Conservation (phyloP, 192 early-diverging fungal genomes). For the Coemansia sp. region DNA sequence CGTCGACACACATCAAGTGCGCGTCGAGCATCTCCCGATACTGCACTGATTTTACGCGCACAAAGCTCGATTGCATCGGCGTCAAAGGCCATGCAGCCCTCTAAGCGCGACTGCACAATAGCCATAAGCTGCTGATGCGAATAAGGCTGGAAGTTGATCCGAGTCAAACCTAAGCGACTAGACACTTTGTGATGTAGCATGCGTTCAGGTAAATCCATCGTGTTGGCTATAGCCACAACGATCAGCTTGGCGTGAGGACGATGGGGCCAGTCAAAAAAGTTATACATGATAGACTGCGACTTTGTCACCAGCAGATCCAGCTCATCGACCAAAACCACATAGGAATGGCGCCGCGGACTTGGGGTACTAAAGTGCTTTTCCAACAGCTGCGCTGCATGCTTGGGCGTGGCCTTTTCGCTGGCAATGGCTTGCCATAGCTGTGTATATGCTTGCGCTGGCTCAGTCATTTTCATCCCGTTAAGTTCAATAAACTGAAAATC, state of each 20-base stretch:
- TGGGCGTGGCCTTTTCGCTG: constrained; percentile 59
- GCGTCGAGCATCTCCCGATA: constrained; percentile 93
- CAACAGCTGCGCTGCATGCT: constrained; percentile 76
- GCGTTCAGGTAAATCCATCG: constrained; percentile 96
- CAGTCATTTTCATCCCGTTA: constrained; percentile 96
- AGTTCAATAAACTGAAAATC: constrained; percentile 91
- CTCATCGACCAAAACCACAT: constrained; percentile 94
- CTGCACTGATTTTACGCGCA: constrained; percentile 91
- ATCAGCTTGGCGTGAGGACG: constrained; percentile 77
- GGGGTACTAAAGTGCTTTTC: constrained; percentile 67
- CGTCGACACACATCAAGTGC: constrained; percentile 91
- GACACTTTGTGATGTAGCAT: constrained; percentile 86
- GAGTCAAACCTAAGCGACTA: constrained; percentile 80
- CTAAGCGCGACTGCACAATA: constrained; percentile 83
- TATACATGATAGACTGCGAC: constrained; percentile 93
- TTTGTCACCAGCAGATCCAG: constrained; percentile 90
- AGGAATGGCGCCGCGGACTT: constrained; percentile 22
- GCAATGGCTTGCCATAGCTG: constrained; percentile 74
- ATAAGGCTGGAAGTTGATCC: constrained; percentile 94
- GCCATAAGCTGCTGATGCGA: constrained; percentile 76
- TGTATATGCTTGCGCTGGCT: constrained; percentile 84
- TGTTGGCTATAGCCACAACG: constrained; percentile 96
- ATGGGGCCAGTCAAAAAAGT: constrained; percentile 98
- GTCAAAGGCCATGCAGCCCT: constrained; percentile 67
- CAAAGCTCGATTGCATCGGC: constrained; percentile 88